Evolutionary conservation across 202 grass and related monocot genomes (phyloP).

Genomic region (Cymbopogon flexuosus): DNA sequence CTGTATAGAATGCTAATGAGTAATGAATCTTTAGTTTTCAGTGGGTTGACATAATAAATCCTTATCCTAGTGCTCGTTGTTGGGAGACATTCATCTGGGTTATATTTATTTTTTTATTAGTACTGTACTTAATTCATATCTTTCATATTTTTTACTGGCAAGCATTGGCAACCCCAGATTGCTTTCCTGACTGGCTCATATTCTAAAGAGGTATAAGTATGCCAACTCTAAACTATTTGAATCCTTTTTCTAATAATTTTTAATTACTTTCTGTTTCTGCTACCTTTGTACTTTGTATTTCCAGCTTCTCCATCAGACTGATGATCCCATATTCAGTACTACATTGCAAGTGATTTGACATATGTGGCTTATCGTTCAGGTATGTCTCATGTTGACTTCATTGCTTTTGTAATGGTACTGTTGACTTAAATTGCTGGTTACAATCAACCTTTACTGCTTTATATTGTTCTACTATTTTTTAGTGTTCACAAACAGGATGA

Average conservation of each 20-base stretch:
- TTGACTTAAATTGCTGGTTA: background rate
- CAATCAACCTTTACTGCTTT: background rate
- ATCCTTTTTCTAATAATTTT: background rate
- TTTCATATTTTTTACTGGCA: background rate
- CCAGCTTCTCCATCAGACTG: background rate
- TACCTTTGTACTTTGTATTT: background rate
- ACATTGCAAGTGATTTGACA: background rate
- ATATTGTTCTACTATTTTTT: background rate
- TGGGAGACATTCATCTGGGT: background rate
- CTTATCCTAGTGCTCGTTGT: background rate
- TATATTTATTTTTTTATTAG: background rate
- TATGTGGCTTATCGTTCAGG: background rate
- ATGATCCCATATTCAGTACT: background rate
- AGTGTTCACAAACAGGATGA: background rate
- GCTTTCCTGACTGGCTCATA: background rate
- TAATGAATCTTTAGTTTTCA: constrained; percentile 27
- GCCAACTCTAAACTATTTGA: background rate
- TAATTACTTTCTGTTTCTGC: background rate
- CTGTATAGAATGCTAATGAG: constrained; percentile 41
- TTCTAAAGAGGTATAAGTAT: background rate
- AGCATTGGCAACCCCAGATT: background rate
- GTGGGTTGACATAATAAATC: constrained; percentile 2
- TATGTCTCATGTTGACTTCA: background rate
- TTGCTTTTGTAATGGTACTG: background rate
- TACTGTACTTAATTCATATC: background rate